Percentiles rank a stretch among this genome's conserved stretches.
Conservation (phyloP, 345 rosid species). For the Conringia planisiliqua region DNA sequence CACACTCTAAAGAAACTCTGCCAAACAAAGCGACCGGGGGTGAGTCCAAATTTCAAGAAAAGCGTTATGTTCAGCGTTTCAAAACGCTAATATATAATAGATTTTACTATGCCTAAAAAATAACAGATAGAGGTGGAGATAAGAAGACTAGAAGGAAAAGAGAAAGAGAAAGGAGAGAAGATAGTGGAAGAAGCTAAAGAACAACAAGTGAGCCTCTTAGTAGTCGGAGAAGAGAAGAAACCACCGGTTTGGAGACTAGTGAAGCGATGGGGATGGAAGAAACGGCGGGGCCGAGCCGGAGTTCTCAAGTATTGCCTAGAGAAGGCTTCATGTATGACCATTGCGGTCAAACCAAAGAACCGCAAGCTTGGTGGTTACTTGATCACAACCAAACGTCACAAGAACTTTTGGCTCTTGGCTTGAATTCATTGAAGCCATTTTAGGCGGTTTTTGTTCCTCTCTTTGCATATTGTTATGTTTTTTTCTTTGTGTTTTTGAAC, state of each 20-base stretch:
- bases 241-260: conserved; percentile 53
- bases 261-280: conserved; percentile 50
- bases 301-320: conserved; percentile 66
- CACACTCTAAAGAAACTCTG: conserved; percentile 57
- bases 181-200: conserved; percentile 79
- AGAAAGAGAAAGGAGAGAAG: conserved; percentile 49
- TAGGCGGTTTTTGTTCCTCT: background rate
- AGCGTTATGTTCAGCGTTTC: conserved; percentile 8
- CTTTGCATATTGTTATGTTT: background rate
- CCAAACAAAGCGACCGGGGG: conserved; percentile 64
- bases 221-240: conserved; percentile 64
- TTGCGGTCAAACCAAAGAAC: conserved; percentile 73
- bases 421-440: conserved; percentile 20
- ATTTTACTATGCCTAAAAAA: background rate
- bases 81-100: background rate
- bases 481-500: background rate
- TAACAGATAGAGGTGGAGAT: conserved; percentile 62
- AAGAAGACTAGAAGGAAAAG: conserved; percentile 52
- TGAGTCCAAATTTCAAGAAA: conserved; percentile 32
- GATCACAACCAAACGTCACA: conserved; percentile 90
- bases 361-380: conserved; percentile 73
- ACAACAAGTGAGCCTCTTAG: conserved; percentile 54
- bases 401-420: conserved; percentile 87
- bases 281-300: conserved; percentile 37
- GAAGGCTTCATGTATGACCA: conserved; percentile 75